These are phyloP conservation scores for Epipyxis sp. DNA, from an alignment of 108 stramenopile genomes.

Conservation along the genomic window DNA sequence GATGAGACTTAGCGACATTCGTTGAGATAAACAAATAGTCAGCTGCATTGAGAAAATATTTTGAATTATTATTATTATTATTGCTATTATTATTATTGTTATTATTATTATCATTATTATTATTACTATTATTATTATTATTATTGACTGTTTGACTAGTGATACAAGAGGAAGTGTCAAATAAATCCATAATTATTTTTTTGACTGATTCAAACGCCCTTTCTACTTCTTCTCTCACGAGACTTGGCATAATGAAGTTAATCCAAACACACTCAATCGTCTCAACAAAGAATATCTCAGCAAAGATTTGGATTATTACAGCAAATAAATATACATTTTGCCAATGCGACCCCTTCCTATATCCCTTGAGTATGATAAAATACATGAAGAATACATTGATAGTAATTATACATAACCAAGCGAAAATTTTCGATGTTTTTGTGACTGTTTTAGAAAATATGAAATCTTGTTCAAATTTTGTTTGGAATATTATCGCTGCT, in stretches of 20 bases:
- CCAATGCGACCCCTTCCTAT: background rate
- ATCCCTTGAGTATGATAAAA: background rate
- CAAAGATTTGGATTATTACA: background rate
- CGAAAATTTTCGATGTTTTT: too few relatives aligned
- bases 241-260: background rate
- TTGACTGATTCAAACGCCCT: background rate
- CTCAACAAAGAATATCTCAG: background rate
- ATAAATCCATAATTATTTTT: background rate
- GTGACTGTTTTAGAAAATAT: too few relatives aligned
- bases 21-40: background rate
- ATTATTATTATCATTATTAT: background rate
- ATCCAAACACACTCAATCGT: conserved; percentile 7
- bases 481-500: too few relatives aligned
- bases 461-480: too few relatives aligned
- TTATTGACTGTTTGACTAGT: background rate
- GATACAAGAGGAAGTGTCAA: background rate
- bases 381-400: conserved; percentile 14
- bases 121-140: background rate
- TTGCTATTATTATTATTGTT: too few relatives aligned
- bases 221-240: background rate
- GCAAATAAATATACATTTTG: background rate
- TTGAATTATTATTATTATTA: too few relatives aligned
- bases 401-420: background rate
- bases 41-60: background rate
- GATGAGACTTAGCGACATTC: background rate